These are phyloP conservation scores for Plasmodium gaboni DNA, from an alignment of 169 alveolate species.

Conservation along the genomic window DNA sequence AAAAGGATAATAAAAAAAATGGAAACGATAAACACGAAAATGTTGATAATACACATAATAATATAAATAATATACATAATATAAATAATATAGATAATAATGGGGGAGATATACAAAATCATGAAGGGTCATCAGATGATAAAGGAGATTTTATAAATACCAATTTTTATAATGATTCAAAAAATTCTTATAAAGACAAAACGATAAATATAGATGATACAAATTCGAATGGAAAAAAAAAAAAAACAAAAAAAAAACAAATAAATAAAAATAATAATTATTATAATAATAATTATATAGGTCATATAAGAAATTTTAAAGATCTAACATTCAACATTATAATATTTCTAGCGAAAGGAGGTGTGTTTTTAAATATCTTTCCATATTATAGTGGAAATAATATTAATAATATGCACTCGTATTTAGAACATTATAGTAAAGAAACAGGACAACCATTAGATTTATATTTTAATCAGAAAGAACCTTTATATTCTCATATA, in stretches of 20 bases:
- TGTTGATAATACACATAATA: not conserved
- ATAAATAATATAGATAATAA: not conserved
- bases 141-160: not conserved
- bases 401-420: slow-evolving; percentile 47
- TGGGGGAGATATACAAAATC: not conserved
- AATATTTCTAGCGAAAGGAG: slow-evolving; percentile 70
- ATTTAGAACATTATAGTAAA: slow-evolving; percentile 73
- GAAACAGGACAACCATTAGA: slow-evolving; percentile 77
- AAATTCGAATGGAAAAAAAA: slow-evolving; percentile 5
- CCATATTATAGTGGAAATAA: slow-evolving; percentile 76
- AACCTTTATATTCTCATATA: slow-evolving; percentile 75
- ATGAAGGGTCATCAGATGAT: not conserved
- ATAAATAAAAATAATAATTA: too few relatives aligned
- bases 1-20: not conserved
- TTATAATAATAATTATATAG: slow-evolving; percentile 41
- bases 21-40: not conserved
- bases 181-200: not conserved
- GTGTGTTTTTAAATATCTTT: slow-evolving; percentile 56
- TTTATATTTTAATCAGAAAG: slow-evolving; percentile 69
- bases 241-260: not conserved
- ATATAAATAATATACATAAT: not conserved
- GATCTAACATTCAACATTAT: slow-evolving; percentile 58
- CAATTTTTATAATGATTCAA: not conserved
- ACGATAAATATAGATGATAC: not conserved
- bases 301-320: slow-evolving; percentile 63